A percentile compares a stretch with the other conserved stretches of the same genome.
phyloP scores from a whole-genome alignment of 1,139 yeast genomes.

The Debaryomycetaceae sp. region DNA sequence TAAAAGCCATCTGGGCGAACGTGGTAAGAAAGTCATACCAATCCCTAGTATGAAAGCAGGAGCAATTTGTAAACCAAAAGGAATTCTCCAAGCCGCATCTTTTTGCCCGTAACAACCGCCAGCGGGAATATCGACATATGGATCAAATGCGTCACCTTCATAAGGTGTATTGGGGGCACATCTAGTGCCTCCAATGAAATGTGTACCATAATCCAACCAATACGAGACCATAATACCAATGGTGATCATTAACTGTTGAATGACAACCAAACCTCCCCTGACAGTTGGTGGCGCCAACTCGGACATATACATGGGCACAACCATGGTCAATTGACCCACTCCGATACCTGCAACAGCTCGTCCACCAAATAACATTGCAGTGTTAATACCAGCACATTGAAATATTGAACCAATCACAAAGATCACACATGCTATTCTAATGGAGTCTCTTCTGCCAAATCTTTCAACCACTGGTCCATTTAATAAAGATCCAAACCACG shows the following conservation, averaged over 20 bases:
- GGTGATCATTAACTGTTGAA: conserved; percentile 71
- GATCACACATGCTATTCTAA: conserved; percentile 55
- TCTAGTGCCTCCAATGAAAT: conserved; percentile 36
- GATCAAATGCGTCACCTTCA: conserved; percentile 11
- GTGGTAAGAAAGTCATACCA: conserved; percentile 49
- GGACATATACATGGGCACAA: conserved; percentile 77
- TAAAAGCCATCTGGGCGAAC: conserved; percentile 74
- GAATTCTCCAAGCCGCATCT: conserved; percentile 36
- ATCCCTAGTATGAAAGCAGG: conserved; percentile 35
- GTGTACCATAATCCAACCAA: conserved; percentile 74
- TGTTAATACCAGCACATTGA: conserved; percentile 56
- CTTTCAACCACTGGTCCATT: conserved; percentile 44
- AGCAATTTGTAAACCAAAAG: conserved; percentile 43
- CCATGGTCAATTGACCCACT: conserved; percentile 74
- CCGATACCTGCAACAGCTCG: conserved; percentile 79
- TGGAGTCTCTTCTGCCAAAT: conserved; percentile 64
- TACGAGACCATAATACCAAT: conserved; percentile 70
- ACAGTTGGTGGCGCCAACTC: conserved; percentile 70
- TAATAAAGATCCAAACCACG: conserved; percentile 55
- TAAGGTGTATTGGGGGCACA: conserved; percentile 4
- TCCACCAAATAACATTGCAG: conserved; percentile 55
- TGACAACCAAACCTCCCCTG: conserved; percentile 68
- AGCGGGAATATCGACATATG: conserved; percentile 35
- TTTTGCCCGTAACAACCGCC: conserved; percentile 7
- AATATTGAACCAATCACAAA: conserved; percentile 63